Conservation (phyloP, 169 alveolate genomes). For the Neospora caninum region DNA sequence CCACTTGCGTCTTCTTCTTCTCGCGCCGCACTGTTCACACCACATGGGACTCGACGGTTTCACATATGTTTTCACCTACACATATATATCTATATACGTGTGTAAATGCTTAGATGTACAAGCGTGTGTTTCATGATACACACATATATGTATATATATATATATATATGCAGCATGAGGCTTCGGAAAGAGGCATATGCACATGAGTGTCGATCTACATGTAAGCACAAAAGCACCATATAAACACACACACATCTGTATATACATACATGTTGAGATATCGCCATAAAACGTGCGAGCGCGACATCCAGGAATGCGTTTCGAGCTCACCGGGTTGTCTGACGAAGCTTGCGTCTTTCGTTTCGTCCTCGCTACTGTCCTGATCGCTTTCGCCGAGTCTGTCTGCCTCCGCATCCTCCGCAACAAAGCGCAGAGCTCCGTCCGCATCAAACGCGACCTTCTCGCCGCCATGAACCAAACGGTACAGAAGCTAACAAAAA, state of each 20-base stretch:
- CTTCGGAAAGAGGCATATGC: no score
- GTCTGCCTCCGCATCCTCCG: not conserved
- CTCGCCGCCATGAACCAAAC: not conserved
- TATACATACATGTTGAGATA: no score
- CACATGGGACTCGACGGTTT: not conserved
- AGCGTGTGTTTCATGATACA: not conserved
- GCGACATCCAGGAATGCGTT: not conserved
- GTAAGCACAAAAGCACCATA: no score
- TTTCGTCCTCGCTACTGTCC: not conserved
- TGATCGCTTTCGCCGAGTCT: not conserved
- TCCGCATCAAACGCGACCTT: not conserved
- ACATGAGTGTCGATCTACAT: no score
- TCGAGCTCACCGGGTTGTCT: not conserved
- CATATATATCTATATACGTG: not conserved
- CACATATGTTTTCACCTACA: no score
- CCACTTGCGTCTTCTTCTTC: conserved; percentile 9
- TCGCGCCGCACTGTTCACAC: not conserved
- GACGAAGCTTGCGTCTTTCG: not conserved
- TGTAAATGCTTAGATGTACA: not conserved
- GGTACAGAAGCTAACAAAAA: not conserved
- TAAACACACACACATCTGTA: no score
- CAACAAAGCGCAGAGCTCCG: not conserved
- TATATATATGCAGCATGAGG: not conserved
- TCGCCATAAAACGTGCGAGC: not conserved
- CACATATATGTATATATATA: not conserved